These are phyloP conservation scores for Rhodosporidiobolus odoratus DNA, from an alignment of 768 basidiomycete genomes.

Conservation along the genomic window DNA sequence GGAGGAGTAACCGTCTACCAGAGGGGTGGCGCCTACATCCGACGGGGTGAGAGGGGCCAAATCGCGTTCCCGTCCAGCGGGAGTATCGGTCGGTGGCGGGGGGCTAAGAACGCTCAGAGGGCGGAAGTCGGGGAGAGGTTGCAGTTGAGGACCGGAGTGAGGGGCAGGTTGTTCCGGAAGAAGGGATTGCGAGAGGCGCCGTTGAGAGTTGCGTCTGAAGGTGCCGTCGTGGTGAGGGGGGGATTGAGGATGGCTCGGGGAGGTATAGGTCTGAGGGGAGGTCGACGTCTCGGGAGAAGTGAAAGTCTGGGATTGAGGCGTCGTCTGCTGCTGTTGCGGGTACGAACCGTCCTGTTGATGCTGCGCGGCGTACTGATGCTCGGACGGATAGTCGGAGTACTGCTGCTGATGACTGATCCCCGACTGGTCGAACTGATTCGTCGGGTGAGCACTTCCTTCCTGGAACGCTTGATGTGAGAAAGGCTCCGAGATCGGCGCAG, in stretches of 20 bases:
- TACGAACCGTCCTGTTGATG: not conserved
- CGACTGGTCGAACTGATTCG: not conserved
- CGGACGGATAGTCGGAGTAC: not conserved
- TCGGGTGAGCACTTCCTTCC: not conserved
- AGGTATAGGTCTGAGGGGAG: not conserved
- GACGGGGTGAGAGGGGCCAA: not conserved
- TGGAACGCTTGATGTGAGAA: constrained; percentile 13
- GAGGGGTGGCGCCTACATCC: not conserved
- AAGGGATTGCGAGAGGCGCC: not conserved
- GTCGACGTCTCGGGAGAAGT: not conserved
- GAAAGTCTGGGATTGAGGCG: not conserved
- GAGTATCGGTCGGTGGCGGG: not conserved
- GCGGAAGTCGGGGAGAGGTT: constrained; percentile 29
- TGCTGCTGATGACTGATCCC: not conserved
- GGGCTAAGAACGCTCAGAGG: constrained; percentile 12
- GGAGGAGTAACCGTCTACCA: constrained; percentile 6
- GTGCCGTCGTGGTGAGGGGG: not conserved
- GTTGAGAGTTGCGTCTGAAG: not conserved
- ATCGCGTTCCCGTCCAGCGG: not conserved
- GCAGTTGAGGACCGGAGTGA: constrained; percentile 23
- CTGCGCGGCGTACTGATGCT: not conserved
- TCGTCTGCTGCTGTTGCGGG: not conserved
- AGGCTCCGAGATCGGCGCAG: constrained; percentile 29
- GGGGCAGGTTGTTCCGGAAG: constrained; percentile 3
- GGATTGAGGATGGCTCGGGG: not conserved